Evolutionary conservation across 306 rosid species (phyloP).

Genomic region (Senna siamea): DNA sequence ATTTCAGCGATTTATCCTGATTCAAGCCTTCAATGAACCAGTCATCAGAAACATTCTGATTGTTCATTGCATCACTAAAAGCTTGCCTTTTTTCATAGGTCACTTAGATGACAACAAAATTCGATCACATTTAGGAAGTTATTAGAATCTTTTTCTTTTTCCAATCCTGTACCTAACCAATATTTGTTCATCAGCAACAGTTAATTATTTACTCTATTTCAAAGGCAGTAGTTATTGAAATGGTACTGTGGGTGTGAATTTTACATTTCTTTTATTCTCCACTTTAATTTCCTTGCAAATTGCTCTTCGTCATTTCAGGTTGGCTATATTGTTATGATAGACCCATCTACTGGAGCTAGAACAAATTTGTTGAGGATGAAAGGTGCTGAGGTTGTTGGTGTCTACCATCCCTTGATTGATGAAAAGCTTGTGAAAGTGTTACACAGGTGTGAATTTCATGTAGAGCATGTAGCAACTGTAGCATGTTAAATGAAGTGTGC

Average conservation of each 20-base stretch:
- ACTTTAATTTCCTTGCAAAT: conserved; percentile 14
- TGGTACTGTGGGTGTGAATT: conserved; percentile 7
- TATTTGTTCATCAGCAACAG: neutral
- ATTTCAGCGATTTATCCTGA: conserved; percentile 12
- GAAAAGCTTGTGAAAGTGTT: conserved; percentile 69
- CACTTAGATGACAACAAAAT: conserved; percentile 1
- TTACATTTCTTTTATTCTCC: neutral
- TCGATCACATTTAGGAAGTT: neutral
- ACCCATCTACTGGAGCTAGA: conserved; percentile 67
- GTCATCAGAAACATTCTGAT: neutral
- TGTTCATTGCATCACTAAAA: conserved; percentile 11
- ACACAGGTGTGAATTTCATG: conserved; percentile 59
- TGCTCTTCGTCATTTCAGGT: conserved; percentile 60
- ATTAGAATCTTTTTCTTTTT: neutral
- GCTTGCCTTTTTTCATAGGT: neutral
- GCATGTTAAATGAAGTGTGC: conserved; percentile 1
- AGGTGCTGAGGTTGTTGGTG: conserved; percentile 84
- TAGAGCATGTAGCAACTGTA: conserved; percentile 11
- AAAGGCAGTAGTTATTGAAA: neutral
- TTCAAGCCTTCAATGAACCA: neutral
- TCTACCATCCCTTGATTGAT: conserved; percentile 82
- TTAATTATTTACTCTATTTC: conserved; percentile 1
- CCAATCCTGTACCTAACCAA: neutral
- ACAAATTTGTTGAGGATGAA: conserved; percentile 76
- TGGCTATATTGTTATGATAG: conserved; percentile 86